Base-by-base conservation (phyloP, 1,284 basidiomycete genomes). In the Veloporphyrellus conicus region DNA sequence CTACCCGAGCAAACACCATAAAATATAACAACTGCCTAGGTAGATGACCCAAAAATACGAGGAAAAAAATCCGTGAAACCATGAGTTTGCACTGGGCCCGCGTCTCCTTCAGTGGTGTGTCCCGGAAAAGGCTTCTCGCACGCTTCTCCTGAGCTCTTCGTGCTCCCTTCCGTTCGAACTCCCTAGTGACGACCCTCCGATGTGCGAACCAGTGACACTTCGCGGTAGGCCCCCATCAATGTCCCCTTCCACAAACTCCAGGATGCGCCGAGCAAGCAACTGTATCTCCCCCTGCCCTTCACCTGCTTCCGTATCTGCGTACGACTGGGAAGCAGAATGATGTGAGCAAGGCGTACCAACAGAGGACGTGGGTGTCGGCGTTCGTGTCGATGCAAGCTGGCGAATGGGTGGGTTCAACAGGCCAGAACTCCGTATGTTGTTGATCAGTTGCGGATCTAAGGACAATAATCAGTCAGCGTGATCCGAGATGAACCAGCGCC, bases 271-370 rank as follows among this genome's bases (percentile, higher is more conserved):
- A 15, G 88, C 86, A 42, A 96, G 78, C 37, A 86, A 72, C 54
- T 90, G 86, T 55, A 97, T 96, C 71, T 96, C 91, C 42, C 86
- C 83, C 53, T 87, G 86, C 9, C 90, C 90, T 41, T 90, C 83
- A 19, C 81, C 85, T 8, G 79, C 81, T 37, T 93, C 90, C 14
- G 88, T 90, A 44, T 92, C 89, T 49, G 82, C 82, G 55, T 90
- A 80, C 48, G 87, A 82, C 59, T 85, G 77, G 49, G 73, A 72
- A 47, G 75, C 76, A 16, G 83, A 87, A 49, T 74, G 83, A 58
- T 86, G 85, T 29, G 86, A 87, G 18, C 74, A 82, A 6, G 87
- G 86, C 27, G 86, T 86, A 22, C 84, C 86, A 23, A 81, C 68
- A 12, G 84, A 86, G 1, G 86, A 87, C 1, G 81, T 72, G 6